phyloP scores from a whole-genome alignment of 495 filamentous ascomycete species.

The Aspergillus kassunensis region DNA sequence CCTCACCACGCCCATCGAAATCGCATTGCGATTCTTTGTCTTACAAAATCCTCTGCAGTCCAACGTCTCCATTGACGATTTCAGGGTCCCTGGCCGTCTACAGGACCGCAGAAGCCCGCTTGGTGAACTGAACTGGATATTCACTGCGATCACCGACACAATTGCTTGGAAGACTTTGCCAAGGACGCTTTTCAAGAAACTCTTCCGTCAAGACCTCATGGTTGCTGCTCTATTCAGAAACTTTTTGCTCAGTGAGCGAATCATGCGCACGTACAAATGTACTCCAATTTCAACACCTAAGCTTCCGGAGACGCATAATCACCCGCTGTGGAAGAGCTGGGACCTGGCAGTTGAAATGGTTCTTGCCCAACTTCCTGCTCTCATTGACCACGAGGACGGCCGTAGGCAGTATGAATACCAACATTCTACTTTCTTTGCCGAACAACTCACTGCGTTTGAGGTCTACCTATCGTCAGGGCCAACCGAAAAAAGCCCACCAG shows the following conservation, averaged over 20 bases:
- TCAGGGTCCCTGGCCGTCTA: conserved; percentile 72
- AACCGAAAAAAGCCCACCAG: conserved; percentile 76
- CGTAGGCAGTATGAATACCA: conserved; percentile 82
- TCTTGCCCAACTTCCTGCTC: conserved; percentile 76
- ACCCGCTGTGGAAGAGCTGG: conserved; percentile 96
- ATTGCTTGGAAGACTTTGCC: conserved; percentile 97
- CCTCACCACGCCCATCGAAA: conserved; percentile 93
- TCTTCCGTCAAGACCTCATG: conserved; percentile 98
- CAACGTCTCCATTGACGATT: conserved; percentile 70
- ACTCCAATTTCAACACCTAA: conserved; percentile 85
- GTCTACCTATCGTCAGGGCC: conserved; percentile 91
- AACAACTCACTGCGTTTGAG: conserved; percentile 96
- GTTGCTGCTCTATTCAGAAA: conserved; percentile 95
- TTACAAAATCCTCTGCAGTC: conserved; percentile 83
- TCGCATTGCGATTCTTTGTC: conserved; percentile 91
- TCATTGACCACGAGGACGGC: conserved; percentile 73
- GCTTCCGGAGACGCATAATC: conserved; percentile 86
- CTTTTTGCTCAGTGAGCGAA: conserved; percentile 88
- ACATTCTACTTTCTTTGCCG: conserved; percentile 93
- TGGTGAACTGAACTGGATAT: conserved; percentile 98
- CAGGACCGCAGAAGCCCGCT: conserved; percentile 93
- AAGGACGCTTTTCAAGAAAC: conserved; percentile 86
- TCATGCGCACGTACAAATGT: conserved; percentile 94
- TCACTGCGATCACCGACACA: conserved; percentile 97
- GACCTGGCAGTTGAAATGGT: conserved; percentile 96